Percentiles rank a stretch among this genome's conserved stretches.
Evolutionary conservation across 2,329 filamentous ascomycete genomes (phyloP).

Genomic region (Aureobasidium sp.): DNA sequence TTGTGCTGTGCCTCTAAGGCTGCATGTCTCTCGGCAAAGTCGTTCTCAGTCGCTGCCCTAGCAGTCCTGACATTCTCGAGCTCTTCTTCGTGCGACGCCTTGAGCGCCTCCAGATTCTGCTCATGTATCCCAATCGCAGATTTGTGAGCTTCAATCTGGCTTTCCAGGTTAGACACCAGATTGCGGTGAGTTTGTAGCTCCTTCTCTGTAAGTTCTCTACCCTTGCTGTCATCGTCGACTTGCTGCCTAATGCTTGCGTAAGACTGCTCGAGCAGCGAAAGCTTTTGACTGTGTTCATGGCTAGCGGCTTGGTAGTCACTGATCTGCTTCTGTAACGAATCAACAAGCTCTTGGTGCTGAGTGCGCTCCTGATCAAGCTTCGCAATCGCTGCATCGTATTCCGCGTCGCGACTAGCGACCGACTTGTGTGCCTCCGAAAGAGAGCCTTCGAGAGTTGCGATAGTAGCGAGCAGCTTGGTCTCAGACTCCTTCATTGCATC

Average conservation of each 20-base stretch:
- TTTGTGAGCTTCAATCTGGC: constrained; percentile 51
- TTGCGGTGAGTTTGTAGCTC: constrained; percentile 46
- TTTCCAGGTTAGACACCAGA: constrained; percentile 49
- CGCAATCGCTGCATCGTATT: constrained; percentile 24
- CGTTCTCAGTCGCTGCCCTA: constrained; percentile 36
- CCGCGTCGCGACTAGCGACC: constrained; percentile 21
- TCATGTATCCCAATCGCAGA: constrained; percentile 49
- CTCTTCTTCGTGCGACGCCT: constrained; percentile 48
- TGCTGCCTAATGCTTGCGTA: constrained; percentile 60
- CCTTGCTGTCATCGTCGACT: constrained; percentile 58
- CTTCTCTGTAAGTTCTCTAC: constrained; percentile 49
- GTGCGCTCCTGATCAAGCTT: constrained; percentile 35
- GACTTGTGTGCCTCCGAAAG: constrained; percentile 26
- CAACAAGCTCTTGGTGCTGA: constrained; percentile 47
- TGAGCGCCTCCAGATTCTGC: constrained; percentile 46
- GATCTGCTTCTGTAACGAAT: constrained; percentile 63
- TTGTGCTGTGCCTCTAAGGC: constrained; percentile 29
- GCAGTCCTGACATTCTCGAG: constrained; percentile 56
- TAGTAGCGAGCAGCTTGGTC: constrained; percentile 62
- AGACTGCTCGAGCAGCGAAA: constrained; percentile 66
- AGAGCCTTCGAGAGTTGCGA: constrained; percentile 65
- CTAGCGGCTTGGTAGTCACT: constrained; percentile 74
- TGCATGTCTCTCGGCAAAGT: constrained; percentile 28
- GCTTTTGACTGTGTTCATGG: constrained; percentile 58
- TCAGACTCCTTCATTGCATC: constrained; percentile 67